Evolutionary conservation across 257 asterid genomes (phyloP).

Genomic region (Anisodus acutangulus): DNA sequence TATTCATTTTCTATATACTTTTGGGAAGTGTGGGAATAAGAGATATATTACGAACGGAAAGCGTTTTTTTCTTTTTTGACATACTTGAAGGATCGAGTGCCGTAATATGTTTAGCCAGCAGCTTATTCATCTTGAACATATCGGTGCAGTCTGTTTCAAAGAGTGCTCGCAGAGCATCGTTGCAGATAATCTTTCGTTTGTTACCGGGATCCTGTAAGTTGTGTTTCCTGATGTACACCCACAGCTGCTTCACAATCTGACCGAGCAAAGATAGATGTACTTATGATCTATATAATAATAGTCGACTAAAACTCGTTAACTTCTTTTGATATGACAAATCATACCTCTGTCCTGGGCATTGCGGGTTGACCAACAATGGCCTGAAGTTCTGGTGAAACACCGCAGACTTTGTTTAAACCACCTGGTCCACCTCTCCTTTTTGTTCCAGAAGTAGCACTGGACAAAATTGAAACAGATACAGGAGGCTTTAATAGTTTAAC

Average conservation of each 20-base stretch:
- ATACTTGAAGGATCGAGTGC: conserved; percentile 69
- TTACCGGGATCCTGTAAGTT: conserved; percentile 83
- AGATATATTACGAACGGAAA: not conserved
- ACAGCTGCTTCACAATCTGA: conserved; percentile 71
- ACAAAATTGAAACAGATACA: not conserved
- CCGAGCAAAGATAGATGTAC: conserved; percentile 25
- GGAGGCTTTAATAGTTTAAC: not conserved
- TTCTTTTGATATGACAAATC: conserved; percentile 29
- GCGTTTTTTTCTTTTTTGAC: conserved; percentile 27
- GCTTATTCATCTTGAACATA: conserved; percentile 94
- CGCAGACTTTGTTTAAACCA: conserved; percentile 82
- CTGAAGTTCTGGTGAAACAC: conserved; percentile 86
- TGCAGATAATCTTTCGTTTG: conserved; percentile 73
- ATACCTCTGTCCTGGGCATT: conserved; percentile 87
- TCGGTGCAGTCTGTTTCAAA: conserved; percentile 78
- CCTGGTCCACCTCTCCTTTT: conserved; percentile 94
- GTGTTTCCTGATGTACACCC: conserved; percentile 80
- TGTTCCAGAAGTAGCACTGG: conserved; percentile 63
- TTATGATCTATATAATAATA: not conserved
- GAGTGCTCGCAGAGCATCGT: conserved; percentile 70
- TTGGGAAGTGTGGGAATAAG: not conserved
- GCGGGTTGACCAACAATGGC: conserved; percentile 84
- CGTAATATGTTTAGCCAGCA: conserved; percentile 78
- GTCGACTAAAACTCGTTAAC: conserved; percentile 23
- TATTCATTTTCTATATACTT: not conserved